Percentiles rank a stretch among this genome's conserved stretches.
These are phyloP conservation scores for Diaporthe sp. DNA, from an alignment of 2,329 filamentous ascomycete species.

Conservation along the genomic window DNA sequence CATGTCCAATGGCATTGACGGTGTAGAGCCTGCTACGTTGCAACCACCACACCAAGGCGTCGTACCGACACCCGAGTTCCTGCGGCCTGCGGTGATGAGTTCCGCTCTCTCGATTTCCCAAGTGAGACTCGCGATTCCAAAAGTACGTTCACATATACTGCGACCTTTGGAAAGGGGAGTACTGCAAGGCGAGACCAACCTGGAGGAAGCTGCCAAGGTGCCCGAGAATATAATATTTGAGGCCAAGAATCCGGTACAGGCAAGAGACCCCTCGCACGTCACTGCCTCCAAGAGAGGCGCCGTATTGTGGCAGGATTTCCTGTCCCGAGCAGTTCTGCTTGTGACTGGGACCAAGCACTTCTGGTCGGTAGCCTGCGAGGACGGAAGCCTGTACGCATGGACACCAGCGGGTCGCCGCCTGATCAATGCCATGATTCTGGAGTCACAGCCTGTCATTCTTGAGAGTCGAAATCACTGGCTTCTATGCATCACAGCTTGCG, in stretches of 20 bases:
- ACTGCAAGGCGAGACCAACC: constrained; percentile 64
- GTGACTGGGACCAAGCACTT: constrained; percentile 91
- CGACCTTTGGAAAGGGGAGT: constrained; percentile 81
- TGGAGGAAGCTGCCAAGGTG: constrained; percentile 73
- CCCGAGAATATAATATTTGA: constrained; percentile 85
- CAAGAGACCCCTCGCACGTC: constrained; percentile 84
- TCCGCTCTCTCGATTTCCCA: constrained; percentile 86
- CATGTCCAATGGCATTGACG: constrained; percentile 81
- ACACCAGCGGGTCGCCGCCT: constrained; percentile 90
- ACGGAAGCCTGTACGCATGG: constrained; percentile 91
- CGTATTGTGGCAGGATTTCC: constrained; percentile 92
- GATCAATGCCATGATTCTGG: constrained; percentile 86
- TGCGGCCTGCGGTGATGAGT: constrained; percentile 89
- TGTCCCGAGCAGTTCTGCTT: constrained; percentile 88
- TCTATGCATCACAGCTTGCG: constrained; percentile 88
- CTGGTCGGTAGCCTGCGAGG: constrained; percentile 94
- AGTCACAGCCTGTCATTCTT: constrained; percentile 93
- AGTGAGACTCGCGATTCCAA: constrained; percentile 87
- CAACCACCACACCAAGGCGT: constrained; percentile 71
- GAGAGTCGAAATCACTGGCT: constrained; percentile 93
- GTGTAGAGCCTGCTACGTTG: constrained; percentile 80
- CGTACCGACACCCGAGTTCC: constrained; percentile 81
- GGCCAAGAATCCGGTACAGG: constrained; percentile 84
- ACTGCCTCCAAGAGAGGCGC: constrained; percentile 85
- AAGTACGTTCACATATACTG: constrained; percentile 85